Evolutionary conservation across 345 rosid genomes (phyloP).

Genomic region (Salix viminalis): DNA sequence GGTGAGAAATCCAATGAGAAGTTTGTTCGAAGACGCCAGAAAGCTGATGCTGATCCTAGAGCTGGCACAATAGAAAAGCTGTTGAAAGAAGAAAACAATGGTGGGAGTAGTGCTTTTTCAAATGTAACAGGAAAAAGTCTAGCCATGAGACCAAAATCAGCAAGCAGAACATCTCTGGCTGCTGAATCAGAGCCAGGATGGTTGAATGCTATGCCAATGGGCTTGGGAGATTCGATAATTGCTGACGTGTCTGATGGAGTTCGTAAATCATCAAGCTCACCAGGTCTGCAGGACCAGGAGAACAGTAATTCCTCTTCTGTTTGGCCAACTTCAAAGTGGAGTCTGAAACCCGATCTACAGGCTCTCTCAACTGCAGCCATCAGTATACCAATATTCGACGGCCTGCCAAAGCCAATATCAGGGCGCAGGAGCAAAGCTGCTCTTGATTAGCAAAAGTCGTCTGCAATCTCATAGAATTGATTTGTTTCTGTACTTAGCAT

Average conservation of each 20-base stretch:
- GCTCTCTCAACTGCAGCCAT: conserved; percentile 49
- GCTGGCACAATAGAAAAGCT: conserved; percentile 47
- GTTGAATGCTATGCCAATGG: conserved; percentile 32
- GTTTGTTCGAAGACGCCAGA: conserved; percentile 47
- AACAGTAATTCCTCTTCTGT: conserved; percentile 29
- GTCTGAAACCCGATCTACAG: conserved; percentile 57
- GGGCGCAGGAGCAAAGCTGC: conserved; percentile 73
- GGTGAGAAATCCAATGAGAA: conserved; percentile 40
- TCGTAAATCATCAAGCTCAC: conserved; percentile 75
- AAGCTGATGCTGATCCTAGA: conserved; percentile 34
- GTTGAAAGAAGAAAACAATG: conserved; percentile 54
- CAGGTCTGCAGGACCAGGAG: conserved; percentile 61
- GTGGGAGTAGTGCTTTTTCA: conserved; percentile 36
- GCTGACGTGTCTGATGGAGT: conserved; percentile 40
- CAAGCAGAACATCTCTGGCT: conserved; percentile 27
- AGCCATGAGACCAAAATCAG: conserved; percentile 65
- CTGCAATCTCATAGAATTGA: not conserved
- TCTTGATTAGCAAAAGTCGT: conserved; percentile 42
- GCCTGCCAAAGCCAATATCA: conserved; percentile 65
- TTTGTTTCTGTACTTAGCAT: not conserved
- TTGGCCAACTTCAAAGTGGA: conserved; percentile 59
- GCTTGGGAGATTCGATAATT: conserved; percentile 34
- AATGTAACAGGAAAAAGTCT: conserved; percentile 53
- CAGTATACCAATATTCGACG: conserved; percentile 66
- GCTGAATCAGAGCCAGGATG: conserved; percentile 43